phyloP scores from a whole-genome alignment of 352 stramenopile species.

The Globisporangium megalacanthum region DNA sequence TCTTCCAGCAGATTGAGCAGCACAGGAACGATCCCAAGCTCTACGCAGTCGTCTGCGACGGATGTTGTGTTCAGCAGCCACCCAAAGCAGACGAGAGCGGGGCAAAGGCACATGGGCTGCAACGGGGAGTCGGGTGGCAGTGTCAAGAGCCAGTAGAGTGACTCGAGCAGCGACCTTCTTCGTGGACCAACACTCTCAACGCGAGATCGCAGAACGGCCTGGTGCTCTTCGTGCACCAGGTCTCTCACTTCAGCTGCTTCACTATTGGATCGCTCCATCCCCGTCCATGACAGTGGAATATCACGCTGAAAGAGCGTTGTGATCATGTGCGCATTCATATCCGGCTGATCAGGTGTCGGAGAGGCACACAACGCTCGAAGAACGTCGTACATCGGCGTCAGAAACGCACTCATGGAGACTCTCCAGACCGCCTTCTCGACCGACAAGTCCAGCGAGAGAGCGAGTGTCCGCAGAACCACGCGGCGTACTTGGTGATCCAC shows the following conservation, averaged over 20 bases:
- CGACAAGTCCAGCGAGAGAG: conserved; percentile 8
- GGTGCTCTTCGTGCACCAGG: conserved; percentile 11
- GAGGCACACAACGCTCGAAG: conserved; percentile 4
- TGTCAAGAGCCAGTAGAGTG: conserved; percentile 2
- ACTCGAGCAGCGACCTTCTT: conserved; percentile 10
- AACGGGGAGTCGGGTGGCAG: conserved; percentile 3
- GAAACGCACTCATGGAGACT: conserved; percentile 7
- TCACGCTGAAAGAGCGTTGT: conserved; percentile 8
- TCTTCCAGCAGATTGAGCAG: conserved; percentile 12
- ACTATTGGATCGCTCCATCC: background rate
- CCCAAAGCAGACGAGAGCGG: conserved; percentile 6
- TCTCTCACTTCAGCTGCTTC: background rate
- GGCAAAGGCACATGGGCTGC: conserved; percentile 5
- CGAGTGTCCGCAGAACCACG: conserved; percentile 2
- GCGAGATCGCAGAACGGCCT: background rate
- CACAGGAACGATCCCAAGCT: background rate
- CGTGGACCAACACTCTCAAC: background rate
- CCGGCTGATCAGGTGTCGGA: background rate
- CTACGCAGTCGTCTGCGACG: conserved; percentile 8
- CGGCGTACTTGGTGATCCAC: background rate
- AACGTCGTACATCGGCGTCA: conserved; percentile 10
- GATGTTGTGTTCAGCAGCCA: conserved; percentile 6
- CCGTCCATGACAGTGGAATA: background rate
- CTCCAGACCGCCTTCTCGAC: conserved; percentile 14
- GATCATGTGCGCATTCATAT: conserved; percentile 11